phyloP scores from a whole-genome alignment of 2,329 filamentous ascomycete genomes.

The Fusarium duplospermum region DNA sequence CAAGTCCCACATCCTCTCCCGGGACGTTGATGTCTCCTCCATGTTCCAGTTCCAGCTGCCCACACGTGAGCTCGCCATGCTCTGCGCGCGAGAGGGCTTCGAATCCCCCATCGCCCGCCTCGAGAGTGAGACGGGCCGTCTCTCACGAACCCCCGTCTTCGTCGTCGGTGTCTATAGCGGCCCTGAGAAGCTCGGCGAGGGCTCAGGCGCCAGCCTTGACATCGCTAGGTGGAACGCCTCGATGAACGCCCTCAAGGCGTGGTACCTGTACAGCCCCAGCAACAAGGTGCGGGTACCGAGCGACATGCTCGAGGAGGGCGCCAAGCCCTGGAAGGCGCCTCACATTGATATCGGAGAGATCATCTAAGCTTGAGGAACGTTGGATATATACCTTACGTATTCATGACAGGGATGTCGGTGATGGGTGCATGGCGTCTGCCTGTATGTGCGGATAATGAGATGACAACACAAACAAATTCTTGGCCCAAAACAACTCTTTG shows the following conservation, averaged over 20 bases:
- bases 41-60: constrained; percentile 90
- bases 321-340: constrained; percentile 73
- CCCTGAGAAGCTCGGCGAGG: constrained; percentile 91
- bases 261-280: constrained; percentile 94
- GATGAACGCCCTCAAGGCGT: constrained; percentile 87
- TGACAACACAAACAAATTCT: constrained; percentile 36
- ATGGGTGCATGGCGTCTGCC: constrained; percentile 33
- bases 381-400: constrained; percentile 34
- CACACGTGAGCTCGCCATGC: constrained; percentile 81
- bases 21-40: constrained; percentile 78
- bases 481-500: constrained; percentile 35
- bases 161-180: constrained; percentile 96
- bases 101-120: constrained; percentile 87
- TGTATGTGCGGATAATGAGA: constrained; percentile 44
- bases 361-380: constrained; percentile 55
- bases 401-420: constrained; percentile 18
- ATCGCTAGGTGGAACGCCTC: constrained; percentile 83
- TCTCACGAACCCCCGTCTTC: constrained; percentile 87
- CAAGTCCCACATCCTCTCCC: constrained; percentile 82
- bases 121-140: constrained; percentile 88
- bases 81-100: constrained; percentile 92
- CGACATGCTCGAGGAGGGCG: constrained; percentile 72
- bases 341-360: constrained; percentile 80
- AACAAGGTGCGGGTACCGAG: constrained; percentile 74
- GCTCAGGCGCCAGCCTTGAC: constrained; percentile 80